phyloP scores from a whole-genome alignment of 2,329 filamentous ascomycete species.

The Aspergillus felis region DNA sequence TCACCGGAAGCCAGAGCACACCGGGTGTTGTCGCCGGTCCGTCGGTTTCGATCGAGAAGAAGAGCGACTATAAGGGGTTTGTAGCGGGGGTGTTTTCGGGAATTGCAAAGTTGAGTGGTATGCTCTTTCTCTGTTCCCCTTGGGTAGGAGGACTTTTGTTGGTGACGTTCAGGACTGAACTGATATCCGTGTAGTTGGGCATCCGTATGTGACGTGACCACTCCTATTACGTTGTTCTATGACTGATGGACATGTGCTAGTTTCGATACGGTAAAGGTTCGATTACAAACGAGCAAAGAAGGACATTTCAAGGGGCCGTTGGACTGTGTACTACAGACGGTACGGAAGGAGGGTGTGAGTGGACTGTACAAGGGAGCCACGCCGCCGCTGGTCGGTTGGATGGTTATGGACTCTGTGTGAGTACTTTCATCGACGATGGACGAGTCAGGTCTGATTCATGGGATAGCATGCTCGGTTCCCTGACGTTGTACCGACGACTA shows the following conservation, averaged over 20 bases:
- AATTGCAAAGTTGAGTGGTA: slow-evolving; percentile 82
- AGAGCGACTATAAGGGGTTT: slow-evolving; percentile 82
- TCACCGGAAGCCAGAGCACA: neutral
- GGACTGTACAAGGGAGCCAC: slow-evolving; percentile 94
- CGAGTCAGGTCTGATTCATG: neutral
- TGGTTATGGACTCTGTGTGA: slow-evolving; percentile 86
- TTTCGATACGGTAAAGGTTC: slow-evolving; percentile 96
- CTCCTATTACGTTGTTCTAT: neutral
- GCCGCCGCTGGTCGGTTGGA: slow-evolving; percentile 91
- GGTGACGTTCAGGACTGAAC: neutral
- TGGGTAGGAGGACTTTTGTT: neutral
- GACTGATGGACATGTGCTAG: slow-evolving; percentile 34
- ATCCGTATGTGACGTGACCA: slow-evolving; percentile 47
- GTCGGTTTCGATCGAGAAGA: slow-evolving; percentile 14
- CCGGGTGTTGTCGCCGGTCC: neutral
- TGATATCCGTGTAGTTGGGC: slow-evolving; percentile 47
- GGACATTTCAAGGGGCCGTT: slow-evolving; percentile 79
- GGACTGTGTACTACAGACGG: slow-evolving; percentile 78
- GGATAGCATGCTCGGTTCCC: slow-evolving; percentile 74
- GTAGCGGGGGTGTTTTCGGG: slow-evolving; percentile 95
- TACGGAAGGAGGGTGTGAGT: slow-evolving; percentile 76
- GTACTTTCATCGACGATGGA: too few species aligned
- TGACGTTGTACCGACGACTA: slow-evolving; percentile 83
- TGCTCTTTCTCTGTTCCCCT: slow-evolving; percentile 22
- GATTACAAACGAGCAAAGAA: slow-evolving; percentile 77